Conservation (phyloP, 176 grass and related monocot species). For the Cenchrus americanus region DNA sequence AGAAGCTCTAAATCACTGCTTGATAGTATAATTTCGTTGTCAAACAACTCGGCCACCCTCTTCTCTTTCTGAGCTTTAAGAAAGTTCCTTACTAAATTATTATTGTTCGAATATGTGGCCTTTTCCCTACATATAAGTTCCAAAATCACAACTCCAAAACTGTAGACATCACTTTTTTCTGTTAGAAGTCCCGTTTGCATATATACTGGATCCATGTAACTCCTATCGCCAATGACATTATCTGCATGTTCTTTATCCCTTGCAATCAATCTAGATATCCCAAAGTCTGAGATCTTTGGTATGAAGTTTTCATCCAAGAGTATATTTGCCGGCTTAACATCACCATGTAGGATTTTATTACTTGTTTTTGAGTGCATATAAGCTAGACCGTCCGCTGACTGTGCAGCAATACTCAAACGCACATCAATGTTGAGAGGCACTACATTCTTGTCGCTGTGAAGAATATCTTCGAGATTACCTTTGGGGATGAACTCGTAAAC, state of each 20-base stretch:
- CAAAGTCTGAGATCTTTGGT: neutral
- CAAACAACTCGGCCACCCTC: neutral
- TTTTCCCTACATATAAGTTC: neutral
- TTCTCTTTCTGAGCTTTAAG: neutral
- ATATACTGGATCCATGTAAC: constrained; percentile 11
- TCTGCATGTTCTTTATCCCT: neutral
- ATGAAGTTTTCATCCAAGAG: neutral
- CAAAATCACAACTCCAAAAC: constrained; percentile 10
- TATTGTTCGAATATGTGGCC: neutral
- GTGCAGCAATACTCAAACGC: neutral
- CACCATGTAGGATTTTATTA: neutral
- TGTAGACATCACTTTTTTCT: constrained; percentile 6
- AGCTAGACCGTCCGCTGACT: neutral
- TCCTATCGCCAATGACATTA: neutral
- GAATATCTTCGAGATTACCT: neutral
- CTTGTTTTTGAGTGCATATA: neutral
- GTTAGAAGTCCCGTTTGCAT: neutral
- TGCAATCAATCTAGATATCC: neutral
- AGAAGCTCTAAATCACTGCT: neutral
- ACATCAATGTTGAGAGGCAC: neutral
- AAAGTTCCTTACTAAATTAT: neutral
- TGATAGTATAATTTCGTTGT: neutral
- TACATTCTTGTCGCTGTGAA: neutral
- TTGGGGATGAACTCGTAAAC: neutral
- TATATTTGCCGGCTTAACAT: constrained; percentile 6